Base-by-base conservation (phyloP, 1,284 basidiomycete species). In the Cystobasidium slooffiae region DNA sequence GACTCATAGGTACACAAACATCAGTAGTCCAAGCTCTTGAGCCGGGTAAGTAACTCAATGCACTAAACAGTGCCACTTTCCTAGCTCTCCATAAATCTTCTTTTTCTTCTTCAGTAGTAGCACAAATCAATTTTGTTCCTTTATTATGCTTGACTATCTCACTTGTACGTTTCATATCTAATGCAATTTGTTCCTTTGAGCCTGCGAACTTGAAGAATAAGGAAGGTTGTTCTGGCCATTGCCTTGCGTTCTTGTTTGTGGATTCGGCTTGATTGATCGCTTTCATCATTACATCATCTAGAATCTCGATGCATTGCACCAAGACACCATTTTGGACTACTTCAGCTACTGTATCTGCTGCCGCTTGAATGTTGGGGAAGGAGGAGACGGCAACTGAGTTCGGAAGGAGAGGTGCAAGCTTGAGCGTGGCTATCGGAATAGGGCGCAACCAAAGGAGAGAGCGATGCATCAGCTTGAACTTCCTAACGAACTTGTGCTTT, bases 131-230 rank as follows among this genome's bases (percentile, higher is more conserved):
- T 7, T 88, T 87, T 1, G 85, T 86, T 1, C 89, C 90, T 0
- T 90, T 89, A 78, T 93, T 86, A 77, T 86, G 86, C 78, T 86
- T 84, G 4, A 87, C 86, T 53, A 93, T 85, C 41, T 83, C 81
- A 75, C 78, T 75, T 22, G 80, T 81, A 3, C 78, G 69, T 22
- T 84, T 84, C 0, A 89, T 88, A 0, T 89, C 88, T 77, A 92
- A 89, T 10, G 85, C 80, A 75, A 92, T 86, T 4, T 89, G 85
- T 4, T 84, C 84, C 3, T 85, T 81, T 1, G 88, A 87, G 31
- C 84, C 83, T 41, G 63, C 55, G 5, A 95, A 89, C 82, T 95
- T 95, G 86, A 95, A 90, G 85, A 93, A 94, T 14, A 95, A 85
- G 41, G 87, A 88, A 79, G 93, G 91, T 65, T 85, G 85, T 76